These are phyloP conservation scores for Podospora tetraspora DNA, from an alignment of 495 filamentous ascomycete genomes.

Conservation along the genomic window DNA sequence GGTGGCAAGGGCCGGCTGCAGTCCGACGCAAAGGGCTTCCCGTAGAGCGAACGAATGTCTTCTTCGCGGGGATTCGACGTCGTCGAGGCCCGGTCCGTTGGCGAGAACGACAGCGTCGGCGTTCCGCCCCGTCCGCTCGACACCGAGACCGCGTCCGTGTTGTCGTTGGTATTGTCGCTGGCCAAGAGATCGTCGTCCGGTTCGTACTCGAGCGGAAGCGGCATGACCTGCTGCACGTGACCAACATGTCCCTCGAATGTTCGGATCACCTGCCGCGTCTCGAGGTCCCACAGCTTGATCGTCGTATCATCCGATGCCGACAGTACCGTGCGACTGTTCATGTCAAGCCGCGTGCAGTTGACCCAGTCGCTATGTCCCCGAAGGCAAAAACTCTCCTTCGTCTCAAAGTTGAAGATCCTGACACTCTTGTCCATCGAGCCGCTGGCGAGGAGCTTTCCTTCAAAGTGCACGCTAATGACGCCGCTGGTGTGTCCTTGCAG, in stretches of 20 bases:
- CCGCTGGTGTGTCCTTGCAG: slow-evolving; percentile 71
- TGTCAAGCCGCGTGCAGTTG: slow-evolving; percentile 83
- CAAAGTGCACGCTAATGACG: slow-evolving; percentile 80
- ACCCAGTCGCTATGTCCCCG: slow-evolving; percentile 90
- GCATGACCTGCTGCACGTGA: slow-evolving; percentile 85
- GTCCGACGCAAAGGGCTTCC: slow-evolving; percentile 49
- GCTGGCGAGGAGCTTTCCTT: slow-evolving; percentile 72
- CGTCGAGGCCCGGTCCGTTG: slow-evolving; percentile 14
- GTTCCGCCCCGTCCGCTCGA: slow-evolving; percentile 36
- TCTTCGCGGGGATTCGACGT: slow-evolving; percentile 27
- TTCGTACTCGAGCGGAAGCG: slow-evolving; percentile 78
- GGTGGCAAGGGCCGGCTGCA: slow-evolving; percentile 65
- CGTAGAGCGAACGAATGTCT: slow-evolving; percentile 49
- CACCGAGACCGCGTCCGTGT: slow-evolving; percentile 49
- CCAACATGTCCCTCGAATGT: slow-evolving; percentile 92
- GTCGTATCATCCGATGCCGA: slow-evolving; percentile 93
- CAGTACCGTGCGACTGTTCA: slow-evolving; percentile 72
- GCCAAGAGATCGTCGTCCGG: slow-evolving; percentile 61
- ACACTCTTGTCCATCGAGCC: slow-evolving; percentile 85
- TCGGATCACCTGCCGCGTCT: slow-evolving; percentile 68
- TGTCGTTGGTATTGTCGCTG: slow-evolving; percentile 42
- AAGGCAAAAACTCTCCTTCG: slow-evolving; percentile 69
- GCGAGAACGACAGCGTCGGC: slow-evolving; percentile 23
- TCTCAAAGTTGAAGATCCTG: slow-evolving; percentile 89
- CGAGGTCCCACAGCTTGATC: slow-evolving; percentile 66